Conservation (phyloP, 257 asterid species). For the Lycium barbarum region DNA sequence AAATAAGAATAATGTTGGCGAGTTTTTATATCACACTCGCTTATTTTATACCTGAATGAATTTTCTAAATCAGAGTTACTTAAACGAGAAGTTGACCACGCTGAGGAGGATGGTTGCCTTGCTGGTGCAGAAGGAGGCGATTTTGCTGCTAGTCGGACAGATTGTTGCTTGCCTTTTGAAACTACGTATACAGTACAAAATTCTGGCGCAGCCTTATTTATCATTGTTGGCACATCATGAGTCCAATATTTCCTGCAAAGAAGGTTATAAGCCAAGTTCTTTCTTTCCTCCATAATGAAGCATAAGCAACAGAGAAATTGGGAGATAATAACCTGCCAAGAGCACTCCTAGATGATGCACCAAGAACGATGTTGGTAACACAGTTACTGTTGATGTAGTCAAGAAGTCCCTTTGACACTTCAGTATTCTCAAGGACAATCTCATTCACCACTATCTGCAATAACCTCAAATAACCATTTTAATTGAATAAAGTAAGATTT, state of each 20-base stretch:
- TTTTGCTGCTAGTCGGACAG: slow-evolving; percentile 62
- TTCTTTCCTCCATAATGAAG: neutral
- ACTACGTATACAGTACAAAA: slow-evolving; percentile 76
- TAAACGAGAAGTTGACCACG: slow-evolving; percentile 29
- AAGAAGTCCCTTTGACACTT: slow-evolving; percentile 56
- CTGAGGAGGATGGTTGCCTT: slow-evolving; percentile 32
- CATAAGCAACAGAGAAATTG: neutral
- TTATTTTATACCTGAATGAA: slow-evolving; percentile 45
- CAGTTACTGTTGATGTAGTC: slow-evolving; percentile 59
- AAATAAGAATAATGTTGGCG: neutral
- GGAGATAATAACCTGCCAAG: slow-evolving; percentile 46
- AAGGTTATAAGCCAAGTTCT: slow-evolving; percentile 31
- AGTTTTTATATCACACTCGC: neutral
- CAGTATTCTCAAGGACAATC: slow-evolving; percentile 57
- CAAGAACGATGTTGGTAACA: slow-evolving; percentile 65
- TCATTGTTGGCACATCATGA: slow-evolving; percentile 62
- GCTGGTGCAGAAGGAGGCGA: slow-evolving; percentile 31
- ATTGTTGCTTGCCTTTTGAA: slow-evolving; percentile 61
- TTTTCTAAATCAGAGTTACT: slow-evolving; percentile 42
- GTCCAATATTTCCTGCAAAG: slow-evolving; percentile 61
- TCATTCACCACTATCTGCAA: slow-evolving; percentile 61
- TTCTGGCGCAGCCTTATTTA: slow-evolving; percentile 78
- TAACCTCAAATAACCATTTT: slow-evolving; percentile 31
- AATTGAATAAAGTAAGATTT: slow-evolving; percentile 4
- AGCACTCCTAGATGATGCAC: slow-evolving; percentile 58